These are phyloP conservation scores for Babesia divergens DNA, from an alignment of 169 alveolate species.

Conservation along the genomic window DNA sequence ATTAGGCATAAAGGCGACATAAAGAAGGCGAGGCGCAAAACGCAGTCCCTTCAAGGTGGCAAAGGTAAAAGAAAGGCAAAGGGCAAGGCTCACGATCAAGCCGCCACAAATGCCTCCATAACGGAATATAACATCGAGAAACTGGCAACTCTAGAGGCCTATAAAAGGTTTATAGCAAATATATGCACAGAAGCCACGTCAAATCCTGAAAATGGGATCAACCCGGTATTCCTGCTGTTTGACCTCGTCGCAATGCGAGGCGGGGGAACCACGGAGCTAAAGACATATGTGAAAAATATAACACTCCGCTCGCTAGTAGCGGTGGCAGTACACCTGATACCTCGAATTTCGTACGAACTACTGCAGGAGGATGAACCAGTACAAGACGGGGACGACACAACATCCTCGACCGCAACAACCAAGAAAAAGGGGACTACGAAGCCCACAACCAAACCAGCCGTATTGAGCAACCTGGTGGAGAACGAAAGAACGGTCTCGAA, in stretches of 20 bases:
- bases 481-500: constrained; percentile 4
- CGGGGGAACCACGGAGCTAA: constrained; percentile 34
- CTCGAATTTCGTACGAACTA: constrained; percentile 55
- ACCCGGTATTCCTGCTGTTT: constrained; percentile 16
- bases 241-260: constrained; percentile 35
- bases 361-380: constrained; percentile 3
- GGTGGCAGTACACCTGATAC: constrained; percentile 41
- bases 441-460: background rate
- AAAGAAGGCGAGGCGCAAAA: constrained; percentile 15
- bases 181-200: constrained; percentile 54
- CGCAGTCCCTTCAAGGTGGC: background rate
- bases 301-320: constrained; percentile 56
- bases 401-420: background rate
- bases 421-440: background rate
- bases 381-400: background rate
- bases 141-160: constrained; percentile 35
- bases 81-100: background rate
- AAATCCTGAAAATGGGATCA: constrained; percentile 47
- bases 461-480: constrained; percentile 13
- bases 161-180: constrained; percentile 36
- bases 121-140: background rate
- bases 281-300: background rate
- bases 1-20: background rate
- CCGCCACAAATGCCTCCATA: background rate
- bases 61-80: background rate